Base-by-base conservation (phyloP, 495 filamentous ascomycete genomes). In the Amorphotheca resinae region DNA sequence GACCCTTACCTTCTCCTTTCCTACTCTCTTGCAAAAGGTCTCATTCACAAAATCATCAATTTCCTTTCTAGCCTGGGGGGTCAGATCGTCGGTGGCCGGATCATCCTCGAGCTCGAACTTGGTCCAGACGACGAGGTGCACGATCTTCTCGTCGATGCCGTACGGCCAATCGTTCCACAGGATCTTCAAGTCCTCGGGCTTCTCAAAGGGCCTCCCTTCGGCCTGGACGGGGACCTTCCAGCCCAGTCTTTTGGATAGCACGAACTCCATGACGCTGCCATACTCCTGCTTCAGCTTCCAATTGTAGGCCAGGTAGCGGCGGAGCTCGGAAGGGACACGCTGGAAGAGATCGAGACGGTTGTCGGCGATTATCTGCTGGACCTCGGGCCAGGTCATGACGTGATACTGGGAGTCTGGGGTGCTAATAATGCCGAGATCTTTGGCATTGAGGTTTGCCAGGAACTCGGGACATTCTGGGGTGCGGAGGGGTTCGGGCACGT, bases 91-190 rank as follows among this genome's bases (percentile, higher is more conserved):
- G 2, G 76, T 86, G 16, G 43, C 63, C 1, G 70, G 68, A 52
- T 80, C 76, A 28, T 82, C 72, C 49, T 81, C 74, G 25, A 88
- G 23, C 41, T 37, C 48, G 30, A 93, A 93, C 59, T 93, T 93
- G n/a, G 81, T 87, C 87, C 87, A 94, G 8, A 93, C 73, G 12
- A 91, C 82, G 16, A 93, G 62, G 55, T 94, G 87, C 7, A 86
- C 74, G 41, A 94, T 86, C 43, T 66, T 66, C 23, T 64, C 50
- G 45, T 87, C 83, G 41, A 93, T 64, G 0, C 84, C 86, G 51
- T 93, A 93, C 2, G 87, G 87, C 84, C 86, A 94, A 67, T 94
- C 86, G 54, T 94, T 93, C 62, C 74, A 75, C 15, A 93, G 59
- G 30, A 89, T 76, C 48, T 79, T 82, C 54, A 81, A 56, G 51